Percentiles rank a stretch among this genome's conserved stretches.
Evolutionary conservation across 2,329 filamentous ascomycete species (phyloP).

Genomic region (Penicillium sp.): DNA sequence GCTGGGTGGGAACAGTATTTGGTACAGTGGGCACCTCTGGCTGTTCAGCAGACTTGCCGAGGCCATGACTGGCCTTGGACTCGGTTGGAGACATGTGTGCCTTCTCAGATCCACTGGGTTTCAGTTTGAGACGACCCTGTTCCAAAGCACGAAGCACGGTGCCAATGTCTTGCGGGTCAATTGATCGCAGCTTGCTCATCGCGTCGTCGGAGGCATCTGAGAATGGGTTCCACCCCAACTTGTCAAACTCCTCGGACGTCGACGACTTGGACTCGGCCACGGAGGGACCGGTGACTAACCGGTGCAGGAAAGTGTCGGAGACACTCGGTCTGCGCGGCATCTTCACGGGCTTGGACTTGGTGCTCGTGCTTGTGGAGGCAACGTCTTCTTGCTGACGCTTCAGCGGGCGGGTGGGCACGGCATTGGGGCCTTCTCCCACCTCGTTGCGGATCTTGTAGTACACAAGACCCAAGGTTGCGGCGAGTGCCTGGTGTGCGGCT

Average conservation of each 20-base stretch:
- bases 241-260: conserved; percentile 14
- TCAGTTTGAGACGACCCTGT: conserved; percentile 34
- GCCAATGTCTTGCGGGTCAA: conserved; percentile 37
- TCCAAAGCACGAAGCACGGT: conserved; percentile 37
- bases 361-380: conserved; percentile 29
- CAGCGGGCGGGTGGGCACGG: conserved; percentile 28
- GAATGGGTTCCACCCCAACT: conserved; percentile 29
- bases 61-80: conserved; percentile 25
- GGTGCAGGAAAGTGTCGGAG: conserved; percentile 32
- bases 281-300: conserved; percentile 34
- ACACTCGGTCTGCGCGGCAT: conserved; percentile 33
- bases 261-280: conserved; percentile 26
- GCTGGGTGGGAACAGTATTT: conserved; percentile 29
- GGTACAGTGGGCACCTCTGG: conserved; percentile 24
- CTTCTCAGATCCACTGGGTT: conserved; percentile 34
- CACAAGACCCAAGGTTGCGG: conserved; percentile 40
- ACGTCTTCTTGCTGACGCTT: conserved; percentile 40
- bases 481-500: conserved; percentile 41
- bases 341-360: conserved; percentile 37
- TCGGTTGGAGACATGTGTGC: conserved; percentile 34
- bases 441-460: conserved; percentile 45
- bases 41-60: conserved; percentile 16
- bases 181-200: conserved; percentile 38
- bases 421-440: conserved; percentile 34
- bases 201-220: conserved; percentile 39